Evolutionary conservation across 108 stramenopile species (phyloP).

Genomic region (Cyclostephanos invisitatus): DNA sequence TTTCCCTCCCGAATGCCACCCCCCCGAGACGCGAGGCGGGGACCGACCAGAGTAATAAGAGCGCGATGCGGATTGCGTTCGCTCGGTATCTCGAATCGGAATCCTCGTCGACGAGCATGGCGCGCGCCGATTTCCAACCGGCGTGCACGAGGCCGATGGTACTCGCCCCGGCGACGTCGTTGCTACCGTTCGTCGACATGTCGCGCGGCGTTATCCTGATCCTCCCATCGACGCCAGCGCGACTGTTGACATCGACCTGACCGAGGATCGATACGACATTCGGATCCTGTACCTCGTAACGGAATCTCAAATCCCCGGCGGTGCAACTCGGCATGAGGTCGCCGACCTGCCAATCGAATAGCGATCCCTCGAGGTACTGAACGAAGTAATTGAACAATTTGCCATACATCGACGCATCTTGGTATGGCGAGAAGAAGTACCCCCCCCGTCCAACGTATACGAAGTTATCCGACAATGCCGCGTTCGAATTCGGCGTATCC

Average conservation of each 20-base stretch:
- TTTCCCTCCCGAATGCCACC: conserved; percentile 32
- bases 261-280: conserved; percentile 28
- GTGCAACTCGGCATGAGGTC: conserved; percentile 42
- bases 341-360: conserved; percentile 45
- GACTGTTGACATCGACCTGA: conserved; percentile 5
- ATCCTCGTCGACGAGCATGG: conserved; percentile 42
- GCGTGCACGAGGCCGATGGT: conserved; percentile 33
- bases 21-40: conserved; percentile 33
- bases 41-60: conserved; percentile 22
- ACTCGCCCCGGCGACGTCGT: background rate
- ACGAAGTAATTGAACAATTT: conserved; percentile 38
- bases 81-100: conserved; percentile 22
- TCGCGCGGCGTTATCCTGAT: too few relatives aligned
- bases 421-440: conserved; percentile 47
- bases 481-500: conserved; percentile 14
- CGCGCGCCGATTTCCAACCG: conserved; percentile 30
- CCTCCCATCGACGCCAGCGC: background rate
- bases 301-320: conserved; percentile 34
- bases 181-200: conserved; percentile 3
- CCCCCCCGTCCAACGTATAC: conserved; percentile 47
- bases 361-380: conserved; percentile 44
- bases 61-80: conserved; percentile 9
- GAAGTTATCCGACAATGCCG: conserved; percentile 35
- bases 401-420: conserved; percentile 17
- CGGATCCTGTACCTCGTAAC: conserved; percentile 39